These are phyloP conservation scores for Coniophora puteana DNA, from an alignment of 1,284 basidiomycete genomes.

Conservation along the genomic window DNA sequence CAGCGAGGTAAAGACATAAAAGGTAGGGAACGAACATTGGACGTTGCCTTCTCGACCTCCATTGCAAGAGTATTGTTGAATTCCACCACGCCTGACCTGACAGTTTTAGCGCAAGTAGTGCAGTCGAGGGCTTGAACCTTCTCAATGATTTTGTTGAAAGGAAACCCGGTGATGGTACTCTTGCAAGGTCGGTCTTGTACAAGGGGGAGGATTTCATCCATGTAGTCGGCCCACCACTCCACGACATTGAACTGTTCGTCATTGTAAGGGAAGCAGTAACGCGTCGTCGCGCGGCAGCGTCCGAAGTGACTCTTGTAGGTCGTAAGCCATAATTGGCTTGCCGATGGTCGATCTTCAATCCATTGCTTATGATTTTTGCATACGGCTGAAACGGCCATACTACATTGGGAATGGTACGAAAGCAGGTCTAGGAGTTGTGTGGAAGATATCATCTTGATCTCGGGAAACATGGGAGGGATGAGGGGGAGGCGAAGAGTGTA, in stretches of 20 bases:
- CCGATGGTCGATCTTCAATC: constrained; percentile 9
- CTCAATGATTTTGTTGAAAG: constrained; percentile 15
- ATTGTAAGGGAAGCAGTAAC: not conserved
- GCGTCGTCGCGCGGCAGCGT: not conserved
- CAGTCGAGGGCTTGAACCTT: constrained; percentile 22
- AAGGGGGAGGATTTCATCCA: constrained; percentile 21
- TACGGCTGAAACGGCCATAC: constrained; percentile 10
- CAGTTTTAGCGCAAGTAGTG: constrained; percentile 16
- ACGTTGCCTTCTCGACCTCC: constrained; percentile 18
- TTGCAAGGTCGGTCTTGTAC: constrained; percentile 22
- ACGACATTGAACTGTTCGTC: constrained; percentile 15
- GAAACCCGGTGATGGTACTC: too few relatives aligned
- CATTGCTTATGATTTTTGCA: constrained; percentile 12
- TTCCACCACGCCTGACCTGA: constrained; percentile 16
- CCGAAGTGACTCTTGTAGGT: not conserved
- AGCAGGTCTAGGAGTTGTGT: constrained; percentile 19
- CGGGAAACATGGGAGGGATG: constrained; percentile 13
- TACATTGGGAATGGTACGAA: constrained; percentile 16
- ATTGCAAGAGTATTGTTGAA: constrained; percentile 20
- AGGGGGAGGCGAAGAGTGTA: constrained; percentile 13
- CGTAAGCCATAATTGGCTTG: too few relatives aligned
- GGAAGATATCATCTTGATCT: constrained; percentile 15
- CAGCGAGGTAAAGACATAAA: too few relatives aligned
- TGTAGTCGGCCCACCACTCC: constrained; percentile 29
- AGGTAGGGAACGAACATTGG: too few relatives aligned